Percentiles rank a stretch among this genome's conserved stretches.
phyloP scores from a whole-genome alignment of 192 early-diverging fungal genomes.

The Coemansia sp. region DNA sequence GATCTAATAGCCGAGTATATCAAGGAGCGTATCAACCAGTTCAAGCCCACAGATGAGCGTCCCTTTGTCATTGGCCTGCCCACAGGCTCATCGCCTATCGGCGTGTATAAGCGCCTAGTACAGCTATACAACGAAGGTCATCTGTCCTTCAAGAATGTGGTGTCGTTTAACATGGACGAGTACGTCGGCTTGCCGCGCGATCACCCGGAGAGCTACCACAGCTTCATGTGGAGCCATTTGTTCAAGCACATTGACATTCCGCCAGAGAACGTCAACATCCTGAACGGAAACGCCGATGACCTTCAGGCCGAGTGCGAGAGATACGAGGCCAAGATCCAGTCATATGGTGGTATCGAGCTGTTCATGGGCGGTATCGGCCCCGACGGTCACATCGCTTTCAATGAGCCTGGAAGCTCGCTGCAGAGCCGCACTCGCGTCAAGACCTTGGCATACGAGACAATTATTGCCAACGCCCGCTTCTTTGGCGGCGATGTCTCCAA shows the following conservation, averaged over 20 bases:
- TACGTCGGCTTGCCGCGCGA: slow-evolving; percentile 82
- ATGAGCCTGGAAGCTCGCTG: slow-evolving; percentile 86
- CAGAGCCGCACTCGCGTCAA: slow-evolving; percentile 82
- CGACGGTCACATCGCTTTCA: slow-evolving; percentile 92
- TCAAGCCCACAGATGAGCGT: slow-evolving; percentile 69
- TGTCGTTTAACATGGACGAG: slow-evolving; percentile 95
- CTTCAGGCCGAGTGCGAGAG: slow-evolving; percentile 78
- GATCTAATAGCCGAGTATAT: slow-evolving; percentile 72
- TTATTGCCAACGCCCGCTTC: slow-evolving; percentile 84
- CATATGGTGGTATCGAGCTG: slow-evolving; percentile 83
- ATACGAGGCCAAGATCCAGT: slow-evolving; percentile 80
- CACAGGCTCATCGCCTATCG: slow-evolving; percentile 84
- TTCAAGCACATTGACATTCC: slow-evolving; percentile 87
- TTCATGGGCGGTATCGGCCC: slow-evolving; percentile 90
- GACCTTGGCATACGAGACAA: slow-evolving; percentile 87
- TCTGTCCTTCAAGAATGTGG: slow-evolving; percentile 77
- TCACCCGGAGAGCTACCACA: slow-evolving; percentile 88
- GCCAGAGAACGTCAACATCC: slow-evolving; percentile 82
- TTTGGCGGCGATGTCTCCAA: slow-evolving; percentile 84
- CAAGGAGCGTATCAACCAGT: slow-evolving; percentile 77
- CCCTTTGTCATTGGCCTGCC: slow-evolving; percentile 88
- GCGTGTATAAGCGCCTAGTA: slow-evolving; percentile 79
- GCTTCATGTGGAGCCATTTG: slow-evolving; percentile 90
- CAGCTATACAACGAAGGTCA: slow-evolving; percentile 67
- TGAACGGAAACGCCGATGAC: slow-evolving; percentile 83